phyloP scores from a whole-genome alignment of 768 basidiomycete genomes.

The Atractiella rhizophila region DNA sequence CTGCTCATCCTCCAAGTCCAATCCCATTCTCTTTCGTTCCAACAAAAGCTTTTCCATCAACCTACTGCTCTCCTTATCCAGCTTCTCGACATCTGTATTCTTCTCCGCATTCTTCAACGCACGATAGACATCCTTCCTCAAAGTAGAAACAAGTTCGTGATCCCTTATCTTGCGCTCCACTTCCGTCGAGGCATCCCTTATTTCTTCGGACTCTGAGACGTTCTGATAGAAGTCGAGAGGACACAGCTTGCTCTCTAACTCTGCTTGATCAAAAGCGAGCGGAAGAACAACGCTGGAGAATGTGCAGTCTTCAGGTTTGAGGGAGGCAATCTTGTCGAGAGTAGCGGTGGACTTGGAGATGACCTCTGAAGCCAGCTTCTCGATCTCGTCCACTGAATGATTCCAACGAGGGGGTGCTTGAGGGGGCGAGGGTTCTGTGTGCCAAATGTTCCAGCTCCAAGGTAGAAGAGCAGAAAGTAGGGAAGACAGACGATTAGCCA shows the following conservation, averaged over 20 bases:
- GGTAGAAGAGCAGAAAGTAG: too few relatives aligned
- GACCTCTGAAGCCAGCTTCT: background rate
- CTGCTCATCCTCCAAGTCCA: slow-evolving; percentile 41
- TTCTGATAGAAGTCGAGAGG: slow-evolving; percentile 49
- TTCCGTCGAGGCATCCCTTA: slow-evolving; percentile 57
- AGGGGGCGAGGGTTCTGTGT: too few relatives aligned
- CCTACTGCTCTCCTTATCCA: slow-evolving; percentile 42
- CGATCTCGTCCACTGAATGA: too few relatives aligned
- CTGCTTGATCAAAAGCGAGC: slow-evolving; percentile 5
- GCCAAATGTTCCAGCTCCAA: too few relatives aligned
- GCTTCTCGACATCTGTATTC: slow-evolving; percentile 38
- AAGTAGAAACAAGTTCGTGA: slow-evolving; percentile 3
- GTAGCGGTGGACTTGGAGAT: background rate
- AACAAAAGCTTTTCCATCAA: slow-evolving; percentile 60
- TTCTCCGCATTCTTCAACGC: slow-evolving; percentile 42
- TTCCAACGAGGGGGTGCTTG: too few relatives aligned
- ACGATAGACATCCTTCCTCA: slow-evolving; percentile 55
- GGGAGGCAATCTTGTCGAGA: slow-evolving; percentile 7
- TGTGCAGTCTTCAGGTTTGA: slow-evolving; percentile 8
- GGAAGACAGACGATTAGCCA: too few relatives aligned
- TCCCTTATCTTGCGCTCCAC: slow-evolving; percentile 40
- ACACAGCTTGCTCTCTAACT: slow-evolving; percentile 2
- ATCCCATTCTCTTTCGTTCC: slow-evolving; percentile 54
- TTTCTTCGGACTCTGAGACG: slow-evolving; percentile 42
- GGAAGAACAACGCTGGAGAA: slow-evolving; percentile 13